phyloP scores from a whole-genome alignment of 192 early-diverging fungal species.

The Linnemannia schmuckeri region DNA sequence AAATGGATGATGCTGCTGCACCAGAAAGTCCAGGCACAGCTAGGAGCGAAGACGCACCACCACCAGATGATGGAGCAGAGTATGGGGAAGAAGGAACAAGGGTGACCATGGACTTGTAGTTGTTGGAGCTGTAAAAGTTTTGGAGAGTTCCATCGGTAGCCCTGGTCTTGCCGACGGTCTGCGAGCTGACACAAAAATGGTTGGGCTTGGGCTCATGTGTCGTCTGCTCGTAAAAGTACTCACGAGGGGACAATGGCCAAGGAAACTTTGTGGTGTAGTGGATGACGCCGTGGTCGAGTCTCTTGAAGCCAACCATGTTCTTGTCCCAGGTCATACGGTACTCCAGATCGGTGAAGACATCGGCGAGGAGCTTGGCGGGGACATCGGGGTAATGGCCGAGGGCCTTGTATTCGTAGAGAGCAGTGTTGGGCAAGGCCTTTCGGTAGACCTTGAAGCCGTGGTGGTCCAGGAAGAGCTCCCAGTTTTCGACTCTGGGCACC shows the following conservation, averaged over 20 bases:
- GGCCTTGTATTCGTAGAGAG: constrained; percentile 64
- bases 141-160: constrained; percentile 33
- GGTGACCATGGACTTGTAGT: constrained; percentile 57
- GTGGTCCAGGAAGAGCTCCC: constrained; percentile 58
- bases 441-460: constrained; percentile 61
- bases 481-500: constrained; percentile 43
- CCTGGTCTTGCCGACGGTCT: constrained; percentile 50
- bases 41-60: constrained; percentile 2
- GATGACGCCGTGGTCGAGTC: constrained; percentile 54
- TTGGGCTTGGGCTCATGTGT: constrained; percentile 46
- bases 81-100: constrained; percentile 23
- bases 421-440: constrained; percentile 49
- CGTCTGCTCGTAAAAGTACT: constrained; percentile 64
- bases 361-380: constrained; percentile 54
- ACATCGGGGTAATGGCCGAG: constrained; percentile 62
- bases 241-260: constrained; percentile 63
- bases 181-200: constrained; percentile 53
- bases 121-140: constrained; percentile 38
- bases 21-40: constrained; percentile 27
- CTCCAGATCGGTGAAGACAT: constrained; percentile 65
- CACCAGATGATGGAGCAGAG: not conserved
- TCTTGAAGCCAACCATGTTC: constrained; percentile 62
- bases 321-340: constrained; percentile 68
- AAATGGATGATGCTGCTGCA: constrained; percentile 36
- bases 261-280: constrained; percentile 66